A percentile compares a stretch with the other conserved stretches of the same genome.
These are phyloP conservation scores for Filobasidium uniguttulatum DNA, from an alignment of 1,284 basidiomycete genomes.

Conservation along the genomic window DNA sequence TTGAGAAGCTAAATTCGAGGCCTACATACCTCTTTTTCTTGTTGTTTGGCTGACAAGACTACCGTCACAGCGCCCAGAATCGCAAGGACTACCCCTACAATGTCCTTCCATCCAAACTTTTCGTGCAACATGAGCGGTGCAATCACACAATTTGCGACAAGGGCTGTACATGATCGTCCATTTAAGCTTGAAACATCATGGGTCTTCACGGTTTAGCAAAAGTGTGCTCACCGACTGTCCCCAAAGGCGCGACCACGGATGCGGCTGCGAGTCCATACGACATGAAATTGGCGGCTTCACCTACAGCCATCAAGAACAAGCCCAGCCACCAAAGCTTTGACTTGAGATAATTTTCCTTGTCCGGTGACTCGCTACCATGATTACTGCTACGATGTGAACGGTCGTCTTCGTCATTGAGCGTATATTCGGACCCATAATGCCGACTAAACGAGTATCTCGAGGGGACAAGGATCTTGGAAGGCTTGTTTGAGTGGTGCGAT, in stretches of 20 bases:
- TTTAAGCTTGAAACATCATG: constrained; percentile 24
- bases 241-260: constrained; percentile 84
- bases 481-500: not conserved
- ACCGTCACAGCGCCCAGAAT: constrained; percentile 78
- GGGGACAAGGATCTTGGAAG: too few relatives aligned
- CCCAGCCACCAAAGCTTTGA: constrained; percentile 89
- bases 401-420: not conserved
- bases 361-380: constrained; percentile 35
- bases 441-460: too few relatives aligned
- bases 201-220: constrained; percentile 37
- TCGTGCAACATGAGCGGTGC: constrained; percentile 64
- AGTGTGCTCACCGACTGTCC: constrained; percentile 51
- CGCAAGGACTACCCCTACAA: constrained; percentile 73
- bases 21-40: constrained; percentile 45
- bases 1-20: not conserved
- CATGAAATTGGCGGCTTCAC: constrained; percentile 83
- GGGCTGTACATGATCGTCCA: constrained; percentile 42
- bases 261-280: constrained; percentile 82
- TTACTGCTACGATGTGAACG: too few relatives aligned
- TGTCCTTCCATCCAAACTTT: constrained; percentile 48
- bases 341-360: constrained; percentile 52
- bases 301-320: constrained; percentile 74
- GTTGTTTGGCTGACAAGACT: constrained; percentile 65
- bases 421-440: too few relatives aligned
- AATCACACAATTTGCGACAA: constrained; percentile 89